Conservation (phyloP, 1,139 yeast genomes). For the Geotrichum fermentans region DNA sequence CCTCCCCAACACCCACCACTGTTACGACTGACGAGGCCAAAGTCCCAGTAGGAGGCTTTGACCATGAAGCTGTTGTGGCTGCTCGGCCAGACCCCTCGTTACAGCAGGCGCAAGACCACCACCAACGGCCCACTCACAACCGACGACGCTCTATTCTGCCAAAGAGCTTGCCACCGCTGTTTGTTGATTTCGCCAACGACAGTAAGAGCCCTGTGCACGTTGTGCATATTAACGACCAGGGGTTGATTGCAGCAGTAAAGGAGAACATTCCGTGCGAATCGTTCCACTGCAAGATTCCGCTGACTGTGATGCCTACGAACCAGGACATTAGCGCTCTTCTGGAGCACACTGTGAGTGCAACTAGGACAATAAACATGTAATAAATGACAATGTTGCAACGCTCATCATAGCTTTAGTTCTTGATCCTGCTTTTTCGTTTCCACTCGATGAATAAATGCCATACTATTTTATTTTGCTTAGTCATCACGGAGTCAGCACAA, state of each 20-base stretch:
- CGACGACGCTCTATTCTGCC: not conserved
- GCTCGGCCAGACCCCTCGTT: not conserved
- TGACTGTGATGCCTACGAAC: constrained; percentile 33
- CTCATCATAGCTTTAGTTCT: not conserved
- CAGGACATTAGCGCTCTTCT: constrained; percentile 33
- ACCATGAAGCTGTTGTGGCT: not conserved
- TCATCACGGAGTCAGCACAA: no score
- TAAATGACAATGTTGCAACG: not conserved
- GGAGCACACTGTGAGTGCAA: constrained; percentile 24
- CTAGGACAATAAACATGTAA: constrained; percentile 14
- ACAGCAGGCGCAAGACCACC: not conserved
- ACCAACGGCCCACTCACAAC: not conserved
- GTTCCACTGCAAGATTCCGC: constrained; percentile 35
- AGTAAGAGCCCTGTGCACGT: constrained; percentile 17
- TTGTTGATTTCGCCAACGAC: constrained; percentile 11
- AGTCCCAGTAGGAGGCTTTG: not conserved
- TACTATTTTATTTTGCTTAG: no score
- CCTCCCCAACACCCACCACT: constrained; percentile 24
- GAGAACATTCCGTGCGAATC: constrained; percentile 32
- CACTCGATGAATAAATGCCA: no score
- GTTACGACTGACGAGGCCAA: not conserved
- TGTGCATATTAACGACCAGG: constrained; percentile 22
- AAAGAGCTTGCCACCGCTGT: not conserved
- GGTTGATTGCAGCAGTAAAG: constrained; percentile 27
- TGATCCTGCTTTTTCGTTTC: not conserved